These are phyloP conservation scores for Ophiostoma sp. DNA, from an alignment of 2,329 filamentous ascomycete species.

Conservation along the genomic window DNA sequence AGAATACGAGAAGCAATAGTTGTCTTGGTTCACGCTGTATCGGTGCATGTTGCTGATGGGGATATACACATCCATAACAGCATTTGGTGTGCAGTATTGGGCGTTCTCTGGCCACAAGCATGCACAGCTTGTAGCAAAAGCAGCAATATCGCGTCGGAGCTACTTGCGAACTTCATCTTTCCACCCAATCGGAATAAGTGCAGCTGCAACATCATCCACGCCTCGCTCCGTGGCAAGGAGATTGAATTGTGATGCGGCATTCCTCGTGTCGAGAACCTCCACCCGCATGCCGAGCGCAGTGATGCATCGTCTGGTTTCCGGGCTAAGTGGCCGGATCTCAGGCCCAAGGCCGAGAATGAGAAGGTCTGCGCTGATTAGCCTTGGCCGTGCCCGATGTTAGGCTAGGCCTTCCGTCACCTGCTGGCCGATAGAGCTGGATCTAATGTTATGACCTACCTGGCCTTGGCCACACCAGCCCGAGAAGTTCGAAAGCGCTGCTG, in stretches of 20 bases:
- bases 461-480: constrained; percentile 78
- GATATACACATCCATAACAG: no score
- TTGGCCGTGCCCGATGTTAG: neutral
- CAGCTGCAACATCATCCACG: constrained; percentile 76
- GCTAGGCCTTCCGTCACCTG: no score
- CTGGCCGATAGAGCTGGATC: no score
- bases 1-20: no score
- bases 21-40: no score
- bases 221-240: constrained; percentile 90
- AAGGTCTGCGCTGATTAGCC: constrained; percentile 54
- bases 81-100: no score
- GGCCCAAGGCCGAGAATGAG: constrained; percentile 83
- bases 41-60: no score
- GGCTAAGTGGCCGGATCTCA: constrained; percentile 68
- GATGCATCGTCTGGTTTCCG: constrained; percentile 65
- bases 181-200: constrained; percentile 82
- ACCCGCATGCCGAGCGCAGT: constrained; percentile 75
- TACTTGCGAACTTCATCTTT: constrained; percentile 42
- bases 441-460: constrained; percentile 53
- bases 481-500: constrained; percentile 63
- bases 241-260: constrained; percentile 93
- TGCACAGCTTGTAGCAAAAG: neutral
- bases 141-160: neutral
- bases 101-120: neutral
- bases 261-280: constrained; percentile 86